Base-by-base conservation (phyloP, 148 eudicot genomes). In the Nepenthes gracilis region DNA sequence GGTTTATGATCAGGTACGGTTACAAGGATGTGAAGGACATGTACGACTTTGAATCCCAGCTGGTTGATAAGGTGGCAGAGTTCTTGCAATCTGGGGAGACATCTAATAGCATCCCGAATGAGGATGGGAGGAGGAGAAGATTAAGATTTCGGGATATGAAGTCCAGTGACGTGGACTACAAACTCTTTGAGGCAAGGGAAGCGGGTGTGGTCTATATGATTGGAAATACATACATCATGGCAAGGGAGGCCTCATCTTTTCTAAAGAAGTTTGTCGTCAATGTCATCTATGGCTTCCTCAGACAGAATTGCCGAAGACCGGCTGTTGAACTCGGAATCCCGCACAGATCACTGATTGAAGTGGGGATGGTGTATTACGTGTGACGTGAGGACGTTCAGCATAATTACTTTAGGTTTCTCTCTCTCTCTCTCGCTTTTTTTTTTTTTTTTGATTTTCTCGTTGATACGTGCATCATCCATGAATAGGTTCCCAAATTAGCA, bases 311-410 rank as follows among this genome's bases (percentile, higher is more conserved):
- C 12, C 68, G 92, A 68, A 83, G 78, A 59, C 67, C 78, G n/a
- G 81, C 78, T 65, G 82, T 78, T 52, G 76, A 72, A 55, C 64
- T 83, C n/a, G 77, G 71, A 55, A 78, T 85, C 67, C 92, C 88
- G 40, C 80, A 79, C 56, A 64, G 76, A 49, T 83, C 83, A 49
- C 67, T 83, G 63, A 77, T 85, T 51, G 78, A 85, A 74, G 92
- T 85, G 48, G 92, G 92, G 47, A 80, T 83, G 92, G 74, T 80
- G 55, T 85, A 80, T 66, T 75, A 76, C 75, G 92, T 83, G 61
- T 83, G 55, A 63, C 45, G 23, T 23, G 23, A 23, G 23, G 23
- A 23, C 23, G 23, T 23, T 23, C 23, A 23, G 23, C 23, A 23
- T 23, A 23, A 23, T 23, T 23, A 23, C 23, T 23, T 23, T 23